A percentile compares a stretch with the other conserved stretches of the same genome.
phyloP scores from a whole-genome alignment of 768 basidiomycete genomes.

The Sarcodon aspratus region DNA sequence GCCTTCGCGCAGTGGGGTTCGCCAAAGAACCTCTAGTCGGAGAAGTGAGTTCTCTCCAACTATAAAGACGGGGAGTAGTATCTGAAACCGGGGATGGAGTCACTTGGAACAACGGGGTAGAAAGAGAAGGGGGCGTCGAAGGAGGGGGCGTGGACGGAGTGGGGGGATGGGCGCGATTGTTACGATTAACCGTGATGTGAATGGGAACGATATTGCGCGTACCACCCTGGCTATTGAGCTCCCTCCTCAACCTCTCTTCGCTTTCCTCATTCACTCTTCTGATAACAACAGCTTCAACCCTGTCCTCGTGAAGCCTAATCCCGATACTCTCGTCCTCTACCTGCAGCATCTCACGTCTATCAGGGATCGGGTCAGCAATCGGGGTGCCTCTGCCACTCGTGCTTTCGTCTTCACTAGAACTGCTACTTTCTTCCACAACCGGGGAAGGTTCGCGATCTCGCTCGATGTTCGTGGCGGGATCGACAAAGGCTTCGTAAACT shows the following conservation, averaged over 20 bases:
- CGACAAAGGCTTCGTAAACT: conserved; percentile 8
- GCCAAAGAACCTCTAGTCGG: no score
- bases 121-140: neutral
- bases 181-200: neutral
- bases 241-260: neutral
- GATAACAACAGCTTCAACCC: neutral
- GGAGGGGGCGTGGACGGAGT: neutral
- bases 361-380: no score
- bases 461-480: neutral
- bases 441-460: conserved; percentile 4
- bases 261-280: neutral
- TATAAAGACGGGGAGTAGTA: neutral
- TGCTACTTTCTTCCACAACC: conserved; percentile 5
- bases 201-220: neutral
- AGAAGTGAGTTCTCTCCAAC: neutral
- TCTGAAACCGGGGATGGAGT: neutral
- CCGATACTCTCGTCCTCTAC: neutral
- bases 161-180: neutral
- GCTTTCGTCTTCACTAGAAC: neutral
- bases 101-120: neutral
- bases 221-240: neutral
- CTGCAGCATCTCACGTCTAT: neutral
- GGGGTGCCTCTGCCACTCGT: no score
- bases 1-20: no score
- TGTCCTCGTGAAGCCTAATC: neutral